Evolutionary conservation across 2,329 filamentous ascomycete species (phyloP).

Genomic region (Sarocladium oryzae): DNA sequence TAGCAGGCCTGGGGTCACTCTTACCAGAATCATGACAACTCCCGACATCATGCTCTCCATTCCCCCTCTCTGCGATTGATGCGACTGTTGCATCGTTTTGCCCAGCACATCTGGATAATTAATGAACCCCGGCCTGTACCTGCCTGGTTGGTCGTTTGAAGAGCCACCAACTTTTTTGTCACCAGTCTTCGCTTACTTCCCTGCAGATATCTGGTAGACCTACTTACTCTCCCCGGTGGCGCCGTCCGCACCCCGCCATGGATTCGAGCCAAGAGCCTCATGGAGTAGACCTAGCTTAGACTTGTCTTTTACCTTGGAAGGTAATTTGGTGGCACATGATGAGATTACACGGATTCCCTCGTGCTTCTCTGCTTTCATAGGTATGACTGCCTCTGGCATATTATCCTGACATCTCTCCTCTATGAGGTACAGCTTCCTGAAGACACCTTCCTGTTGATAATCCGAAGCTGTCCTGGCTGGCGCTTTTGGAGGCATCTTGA

Average conservation of each 20-base stretch:
- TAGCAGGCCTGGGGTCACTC: no score
- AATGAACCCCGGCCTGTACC: not conserved
- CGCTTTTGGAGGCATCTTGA: not conserved
- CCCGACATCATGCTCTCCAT: no score
- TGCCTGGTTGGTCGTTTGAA: no score
- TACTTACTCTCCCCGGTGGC: not conserved
- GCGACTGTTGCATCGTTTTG: not conserved
- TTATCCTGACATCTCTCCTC: not conserved
- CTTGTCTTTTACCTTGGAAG: not conserved
- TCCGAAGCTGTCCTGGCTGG: not conserved
- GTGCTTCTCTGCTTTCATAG: not conserved
- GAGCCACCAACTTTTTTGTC: no score
- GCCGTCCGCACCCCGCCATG: not conserved
- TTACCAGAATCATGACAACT: no score
- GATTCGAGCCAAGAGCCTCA: slow-evolving; percentile 9
- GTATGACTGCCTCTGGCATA: not conserved
- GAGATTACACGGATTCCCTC: no score
- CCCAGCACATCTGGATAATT: not conserved
- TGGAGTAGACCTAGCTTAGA: slow-evolving; percentile 5
- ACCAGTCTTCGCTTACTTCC: no score
- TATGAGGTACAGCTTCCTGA: not conserved
- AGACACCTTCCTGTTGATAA: not conserved
- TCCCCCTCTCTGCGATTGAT: not conserved
- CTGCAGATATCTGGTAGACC: no score
- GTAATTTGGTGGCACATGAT: no score